Evolutionary conservation across 768 basidiomycete species (phyloP).

Genomic region (Leccinum subtestaceum): DNA sequence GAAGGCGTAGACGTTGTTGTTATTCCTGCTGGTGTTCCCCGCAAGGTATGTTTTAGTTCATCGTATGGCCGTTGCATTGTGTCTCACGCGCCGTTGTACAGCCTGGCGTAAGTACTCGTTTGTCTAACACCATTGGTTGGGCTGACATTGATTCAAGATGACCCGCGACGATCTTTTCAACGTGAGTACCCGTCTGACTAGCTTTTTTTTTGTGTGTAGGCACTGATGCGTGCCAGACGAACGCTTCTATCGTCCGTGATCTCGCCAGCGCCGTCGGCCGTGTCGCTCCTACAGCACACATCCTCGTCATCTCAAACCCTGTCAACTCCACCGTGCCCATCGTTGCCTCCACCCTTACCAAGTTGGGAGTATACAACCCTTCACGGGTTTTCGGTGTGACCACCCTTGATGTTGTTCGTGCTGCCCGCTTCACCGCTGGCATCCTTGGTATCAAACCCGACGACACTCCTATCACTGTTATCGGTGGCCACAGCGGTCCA

Average conservation of each 20-base stretch:
- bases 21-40: constrained; percentile 98
- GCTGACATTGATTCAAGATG: constrained; percentile 59
- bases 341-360: constrained; percentile 86
- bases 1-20: constrained; percentile 90
- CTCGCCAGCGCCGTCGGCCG: constrained; percentile 87
- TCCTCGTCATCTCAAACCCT: constrained; percentile 98
- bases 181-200: constrained; percentile 44
- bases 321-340: constrained; percentile 99
- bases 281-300: constrained; percentile 84
- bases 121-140: constrained; percentile 1
- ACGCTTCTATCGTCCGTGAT: constrained; percentile 96
- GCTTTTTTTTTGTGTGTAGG: background rate
- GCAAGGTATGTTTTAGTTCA: constrained; percentile 64
- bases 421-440: constrained; percentile 83
- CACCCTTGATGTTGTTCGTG: constrained; percentile 96
- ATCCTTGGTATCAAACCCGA: constrained; percentile 63
- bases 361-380: constrained; percentile 91
- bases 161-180: constrained; percentile 97
- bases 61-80: background rate
- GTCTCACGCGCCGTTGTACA: constrained; percentile 37
- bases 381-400: constrained; percentile 92
- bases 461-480: constrained; percentile 74
- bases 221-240: constrained; percentile 55
- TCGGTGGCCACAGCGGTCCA: constrained; percentile 96
- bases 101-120: constrained; percentile 71